Evolutionary conservation across 208 protist genomes (phyloP).

Genomic region (Trypanosoma cruzi): DNA sequence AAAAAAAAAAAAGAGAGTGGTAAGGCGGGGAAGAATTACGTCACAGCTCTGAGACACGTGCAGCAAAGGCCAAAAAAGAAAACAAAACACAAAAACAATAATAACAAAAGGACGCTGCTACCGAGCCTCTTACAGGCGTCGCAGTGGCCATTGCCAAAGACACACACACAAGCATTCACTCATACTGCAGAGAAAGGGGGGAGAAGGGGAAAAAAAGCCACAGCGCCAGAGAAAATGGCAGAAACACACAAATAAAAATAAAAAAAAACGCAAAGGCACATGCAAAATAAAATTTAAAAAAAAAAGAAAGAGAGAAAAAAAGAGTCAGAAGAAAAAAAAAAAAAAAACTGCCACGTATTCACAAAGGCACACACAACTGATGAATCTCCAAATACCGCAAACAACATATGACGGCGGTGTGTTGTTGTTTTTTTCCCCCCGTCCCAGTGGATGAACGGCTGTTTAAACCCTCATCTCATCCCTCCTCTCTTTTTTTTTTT

Average conservation of each 20-base stretch:
- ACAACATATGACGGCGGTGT: background rate
- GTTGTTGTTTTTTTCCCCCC: background rate
- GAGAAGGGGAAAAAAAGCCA: background rate
- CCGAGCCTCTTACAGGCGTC: background rate
- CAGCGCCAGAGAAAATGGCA: background rate
- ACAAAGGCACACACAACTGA: background rate
- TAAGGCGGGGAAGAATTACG: background rate
- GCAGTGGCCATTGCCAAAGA: background rate
- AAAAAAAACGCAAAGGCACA: background rate
- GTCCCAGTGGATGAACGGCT: background rate
- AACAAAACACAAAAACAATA: background rate
- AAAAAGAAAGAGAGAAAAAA: constrained; percentile 5
- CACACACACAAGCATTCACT: background rate
- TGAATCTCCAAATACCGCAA: background rate
- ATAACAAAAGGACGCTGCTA: background rate
- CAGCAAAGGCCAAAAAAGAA: background rate
- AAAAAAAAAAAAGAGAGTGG: background rate
- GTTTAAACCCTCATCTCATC: background rate
- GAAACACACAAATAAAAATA: background rate
- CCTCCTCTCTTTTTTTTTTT: background rate
- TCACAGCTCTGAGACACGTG: background rate
- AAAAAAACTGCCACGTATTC: background rate
- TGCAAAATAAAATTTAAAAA: background rate
- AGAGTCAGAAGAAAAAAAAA: constrained; percentile 6
- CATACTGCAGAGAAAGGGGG: background rate